These are phyloP conservation scores for Pseudozyma thailandica DNA, from an alignment of 1,284 basidiomycete species.

Conservation along the genomic window DNA sequence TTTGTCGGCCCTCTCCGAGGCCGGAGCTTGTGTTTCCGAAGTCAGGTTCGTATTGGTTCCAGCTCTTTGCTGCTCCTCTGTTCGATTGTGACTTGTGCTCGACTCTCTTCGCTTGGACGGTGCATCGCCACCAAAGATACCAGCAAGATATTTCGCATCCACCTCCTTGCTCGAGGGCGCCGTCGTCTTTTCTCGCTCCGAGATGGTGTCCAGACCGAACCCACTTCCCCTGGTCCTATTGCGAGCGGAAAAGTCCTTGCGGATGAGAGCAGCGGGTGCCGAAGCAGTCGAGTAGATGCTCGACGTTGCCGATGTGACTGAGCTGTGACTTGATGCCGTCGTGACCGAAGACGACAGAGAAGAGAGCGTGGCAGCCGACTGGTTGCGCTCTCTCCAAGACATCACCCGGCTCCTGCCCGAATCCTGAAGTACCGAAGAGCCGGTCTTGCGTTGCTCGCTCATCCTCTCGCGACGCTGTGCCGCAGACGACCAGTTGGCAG, in stretches of 20 bases:
- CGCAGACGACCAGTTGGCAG: slow-evolving; percentile 48
- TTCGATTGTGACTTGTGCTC: not conserved
- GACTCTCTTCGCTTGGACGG: slow-evolving; percentile 21
- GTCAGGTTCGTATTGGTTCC: not conserved
- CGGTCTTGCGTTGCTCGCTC: slow-evolving; percentile 42
- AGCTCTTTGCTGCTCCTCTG: slow-evolving; percentile 4
- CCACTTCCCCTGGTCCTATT: slow-evolving; percentile 30
- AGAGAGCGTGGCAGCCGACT: slow-evolving; percentile 39
- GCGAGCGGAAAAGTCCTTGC: slow-evolving; percentile 36
- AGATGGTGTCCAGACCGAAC: slow-evolving; percentile 51
- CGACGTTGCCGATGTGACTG: slow-evolving; percentile 40
- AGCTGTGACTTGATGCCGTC: slow-evolving; percentile 35
- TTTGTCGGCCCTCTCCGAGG: slow-evolving; percentile 6
- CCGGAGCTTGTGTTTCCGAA: not conserved
- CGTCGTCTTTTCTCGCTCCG: slow-evolving; percentile 39
- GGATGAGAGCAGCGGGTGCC: slow-evolving; percentile 49
- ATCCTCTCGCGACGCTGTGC: slow-evolving; percentile 53
- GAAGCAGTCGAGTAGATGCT: slow-evolving; percentile 58
- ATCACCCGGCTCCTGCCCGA: slow-evolving; percentile 42
- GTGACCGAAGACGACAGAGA: slow-evolving; percentile 39
- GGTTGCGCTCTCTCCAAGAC: slow-evolving; percentile 56
- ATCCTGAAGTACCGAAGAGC: slow-evolving; percentile 22
- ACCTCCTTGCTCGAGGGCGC: slow-evolving; percentile 36
- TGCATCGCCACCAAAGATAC: slow-evolving; percentile 53
- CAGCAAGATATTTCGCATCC: slow-evolving; percentile 54